These are phyloP conservation scores for Aureobasidium mangrovei DNA, from an alignment of 2,329 filamentous ascomycete genomes.

Conservation along the genomic window DNA sequence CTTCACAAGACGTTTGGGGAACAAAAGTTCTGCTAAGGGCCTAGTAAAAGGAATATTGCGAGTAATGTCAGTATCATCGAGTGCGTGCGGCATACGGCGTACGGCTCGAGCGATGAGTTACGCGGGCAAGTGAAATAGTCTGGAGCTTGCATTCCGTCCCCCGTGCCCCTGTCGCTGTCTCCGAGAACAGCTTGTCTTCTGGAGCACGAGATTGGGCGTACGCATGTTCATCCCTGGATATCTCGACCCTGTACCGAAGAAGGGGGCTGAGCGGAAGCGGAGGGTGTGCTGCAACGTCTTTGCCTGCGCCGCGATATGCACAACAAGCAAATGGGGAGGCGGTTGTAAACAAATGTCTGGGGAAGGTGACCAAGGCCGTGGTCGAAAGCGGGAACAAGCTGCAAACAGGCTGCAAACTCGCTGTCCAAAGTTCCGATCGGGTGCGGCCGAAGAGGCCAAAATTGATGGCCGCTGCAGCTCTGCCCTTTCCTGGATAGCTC, in stretches of 20 bases:
- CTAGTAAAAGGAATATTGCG: too few relatives aligned
- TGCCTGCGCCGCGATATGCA: not conserved
- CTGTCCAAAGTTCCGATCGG: not conserved
- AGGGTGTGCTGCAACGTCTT: slow-evolving; percentile 1
- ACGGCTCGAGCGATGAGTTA: too few relatives aligned
- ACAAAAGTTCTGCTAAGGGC: not conserved
- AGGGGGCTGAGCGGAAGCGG: not conserved
- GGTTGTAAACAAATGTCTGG: slow-evolving; percentile 5
- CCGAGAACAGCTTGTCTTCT: too few relatives aligned
- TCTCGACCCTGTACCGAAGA: not conserved
- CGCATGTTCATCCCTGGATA: too few relatives aligned
- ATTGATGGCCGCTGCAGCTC: not conserved
- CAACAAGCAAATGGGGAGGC: slow-evolving; percentile 4
- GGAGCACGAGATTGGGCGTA: too few relatives aligned
- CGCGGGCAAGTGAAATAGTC: too few relatives aligned
- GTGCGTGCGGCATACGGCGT: too few relatives aligned
- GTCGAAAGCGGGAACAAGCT: not conserved
- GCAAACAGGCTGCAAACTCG: not conserved
- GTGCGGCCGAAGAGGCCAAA: not conserved
- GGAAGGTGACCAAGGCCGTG: slow-evolving; percentile 4
- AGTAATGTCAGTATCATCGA: too few relatives aligned
- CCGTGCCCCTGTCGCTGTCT: too few relatives aligned
- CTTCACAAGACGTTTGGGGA: not conserved
- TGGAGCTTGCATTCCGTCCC: too few relatives aligned
- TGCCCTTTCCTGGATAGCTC: slow-evolving; percentile 6